These are phyloP conservation scores for Striga asiatica DNA, from an alignment of 257 asterid genomes.

Conservation along the genomic window DNA sequence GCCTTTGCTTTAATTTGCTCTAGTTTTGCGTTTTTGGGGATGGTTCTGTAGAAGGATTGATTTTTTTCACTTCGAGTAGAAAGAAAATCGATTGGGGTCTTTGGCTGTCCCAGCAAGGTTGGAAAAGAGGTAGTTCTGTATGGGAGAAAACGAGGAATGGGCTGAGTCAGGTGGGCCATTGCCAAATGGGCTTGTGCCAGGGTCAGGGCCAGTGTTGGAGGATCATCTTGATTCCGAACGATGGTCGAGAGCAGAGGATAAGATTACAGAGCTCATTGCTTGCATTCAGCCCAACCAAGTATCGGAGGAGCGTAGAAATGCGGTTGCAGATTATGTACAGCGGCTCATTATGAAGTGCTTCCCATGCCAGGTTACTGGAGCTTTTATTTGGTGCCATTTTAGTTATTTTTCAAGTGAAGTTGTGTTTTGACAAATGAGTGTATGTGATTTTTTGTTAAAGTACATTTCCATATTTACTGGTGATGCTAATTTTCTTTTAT, in stretches of 20 bases:
- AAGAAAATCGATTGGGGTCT: constrained; percentile 4
- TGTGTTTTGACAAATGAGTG: constrained; percentile 4
- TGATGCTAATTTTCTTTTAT: too few relatives aligned
- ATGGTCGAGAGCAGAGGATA: constrained; percentile 86
- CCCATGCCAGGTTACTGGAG: constrained; percentile 78
- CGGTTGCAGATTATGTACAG: constrained; percentile 84
- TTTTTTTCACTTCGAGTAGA: constrained; percentile 2
- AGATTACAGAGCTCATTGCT: constrained; percentile 81
- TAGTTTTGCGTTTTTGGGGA: constrained; percentile 4
- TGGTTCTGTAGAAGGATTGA: constrained; percentile 14
- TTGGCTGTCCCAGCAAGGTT: constrained; percentile 13
- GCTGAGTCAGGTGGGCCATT: constrained; percentile 55
- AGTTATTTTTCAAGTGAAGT: background rate
- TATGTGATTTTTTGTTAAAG: background rate
- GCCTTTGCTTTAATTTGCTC: constrained; percentile 1
- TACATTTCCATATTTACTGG: constrained; percentile 3
- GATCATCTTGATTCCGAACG: constrained; percentile 57
- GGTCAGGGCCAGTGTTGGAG: constrained; percentile 51
- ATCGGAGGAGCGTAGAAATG: constrained; percentile 82
- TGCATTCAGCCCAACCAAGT: constrained; percentile 82
- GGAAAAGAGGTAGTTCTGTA: constrained; percentile 31
- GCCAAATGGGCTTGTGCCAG: constrained; percentile 72
- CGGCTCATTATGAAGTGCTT: constrained; percentile 74
- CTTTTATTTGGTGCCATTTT: constrained; percentile 6
- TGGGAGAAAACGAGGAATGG: constrained; percentile 91